Conservation (phyloP, 2,329 filamentous ascomycete species). For the Cercospora sp. region DNA sequence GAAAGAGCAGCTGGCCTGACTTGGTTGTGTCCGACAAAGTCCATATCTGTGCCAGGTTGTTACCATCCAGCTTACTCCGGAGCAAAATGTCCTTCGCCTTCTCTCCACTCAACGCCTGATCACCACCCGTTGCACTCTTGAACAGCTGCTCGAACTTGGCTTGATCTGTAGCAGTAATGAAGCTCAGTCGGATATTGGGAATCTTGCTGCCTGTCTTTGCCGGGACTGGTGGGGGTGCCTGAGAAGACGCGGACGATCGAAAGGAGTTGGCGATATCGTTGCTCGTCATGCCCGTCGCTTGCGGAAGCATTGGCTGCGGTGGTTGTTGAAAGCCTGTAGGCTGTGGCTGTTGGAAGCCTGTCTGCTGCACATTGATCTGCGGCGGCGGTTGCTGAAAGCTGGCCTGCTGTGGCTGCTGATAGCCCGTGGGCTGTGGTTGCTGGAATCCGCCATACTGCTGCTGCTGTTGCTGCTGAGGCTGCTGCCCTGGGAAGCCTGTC, state of each 20-base stretch:
- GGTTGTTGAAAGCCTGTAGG: constrained; percentile 46
- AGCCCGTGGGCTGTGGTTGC: constrained; percentile 42
- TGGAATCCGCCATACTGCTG: constrained; percentile 44
- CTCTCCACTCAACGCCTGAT: constrained; percentile 82
- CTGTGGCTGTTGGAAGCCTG: constrained; percentile 54
- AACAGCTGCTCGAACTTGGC: constrained; percentile 97
- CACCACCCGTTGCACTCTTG: constrained; percentile 86
- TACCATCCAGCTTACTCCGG: constrained; percentile 82
- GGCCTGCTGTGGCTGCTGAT: constrained; percentile 50
- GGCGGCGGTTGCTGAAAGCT: constrained; percentile 46
- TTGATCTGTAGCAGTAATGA: constrained; percentile 93
- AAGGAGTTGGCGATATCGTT: constrained; percentile 66
- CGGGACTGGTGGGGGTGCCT: constrained; percentile 59
- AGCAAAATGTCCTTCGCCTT: constrained; percentile 87
- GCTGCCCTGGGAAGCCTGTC: constrained; percentile 38
- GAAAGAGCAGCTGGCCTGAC: constrained; percentile 92
- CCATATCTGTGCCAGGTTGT: constrained; percentile 91
- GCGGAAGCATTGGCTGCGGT: constrained; percentile 49
- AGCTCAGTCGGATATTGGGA: constrained; percentile 89
- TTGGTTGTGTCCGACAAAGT: constrained; percentile 93
- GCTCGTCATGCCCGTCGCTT: constrained; percentile 63
- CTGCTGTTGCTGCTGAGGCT: constrained; percentile 38
- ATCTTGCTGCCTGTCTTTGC: constrained; percentile 73
- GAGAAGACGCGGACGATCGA: constrained; percentile 45
- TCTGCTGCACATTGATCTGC: constrained; percentile 23